Evolutionary conservation across 2,329 filamentous ascomycete species (phyloP).

Genomic region (Bipolaris zeicola): DNA sequence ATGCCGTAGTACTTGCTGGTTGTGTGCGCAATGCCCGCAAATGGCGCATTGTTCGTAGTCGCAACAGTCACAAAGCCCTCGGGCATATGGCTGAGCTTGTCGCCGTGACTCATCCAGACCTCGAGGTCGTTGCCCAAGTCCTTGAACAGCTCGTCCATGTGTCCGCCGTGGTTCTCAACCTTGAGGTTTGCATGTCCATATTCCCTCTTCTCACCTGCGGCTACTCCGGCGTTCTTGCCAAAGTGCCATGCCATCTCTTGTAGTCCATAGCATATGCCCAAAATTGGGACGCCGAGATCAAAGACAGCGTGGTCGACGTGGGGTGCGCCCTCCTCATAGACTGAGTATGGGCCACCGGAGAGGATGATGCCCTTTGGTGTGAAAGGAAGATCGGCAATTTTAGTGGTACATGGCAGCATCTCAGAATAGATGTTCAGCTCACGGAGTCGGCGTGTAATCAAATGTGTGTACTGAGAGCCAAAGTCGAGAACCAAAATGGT

Average conservation of each 20-base stretch:
- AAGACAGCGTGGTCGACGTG: slow-evolving; percentile 85
- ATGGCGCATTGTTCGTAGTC: slow-evolving; percentile 75
- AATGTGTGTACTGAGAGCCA: slow-evolving; percentile 73
- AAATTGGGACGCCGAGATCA: slow-evolving; percentile 68
- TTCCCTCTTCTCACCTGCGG: slow-evolving; percentile 69
- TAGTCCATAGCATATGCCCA: slow-evolving; percentile 68
- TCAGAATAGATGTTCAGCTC: slow-evolving; percentile 84
- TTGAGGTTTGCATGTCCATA: slow-evolving; percentile 73
- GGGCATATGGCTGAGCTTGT: slow-evolving; percentile 80
- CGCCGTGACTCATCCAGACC: slow-evolving; percentile 87
- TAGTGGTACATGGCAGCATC: slow-evolving; percentile 86
- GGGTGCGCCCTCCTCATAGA: slow-evolving; percentile 78
- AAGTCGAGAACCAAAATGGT: slow-evolving; percentile 77
- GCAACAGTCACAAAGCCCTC: slow-evolving; percentile 75
- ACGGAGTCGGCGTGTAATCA: slow-evolving; percentile 76
- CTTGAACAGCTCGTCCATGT: slow-evolving; percentile 79
- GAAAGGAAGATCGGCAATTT: slow-evolving; percentile 75
- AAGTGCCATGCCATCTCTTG: slow-evolving; percentile 77
- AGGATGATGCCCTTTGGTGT: slow-evolving; percentile 85
- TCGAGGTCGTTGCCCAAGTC: slow-evolving; percentile 73
- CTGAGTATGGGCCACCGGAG: slow-evolving; percentile 74
- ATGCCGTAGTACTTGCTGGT: slow-evolving; percentile 76
- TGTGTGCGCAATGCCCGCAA: slow-evolving; percentile 77
- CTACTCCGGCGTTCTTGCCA: slow-evolving; percentile 64
- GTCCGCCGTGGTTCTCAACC: slow-evolving; percentile 60